These are phyloP conservation scores for Gracilaria vermiculophylla DNA, from an alignment of 23 red algal species.

Conservation along the genomic window DNA sequence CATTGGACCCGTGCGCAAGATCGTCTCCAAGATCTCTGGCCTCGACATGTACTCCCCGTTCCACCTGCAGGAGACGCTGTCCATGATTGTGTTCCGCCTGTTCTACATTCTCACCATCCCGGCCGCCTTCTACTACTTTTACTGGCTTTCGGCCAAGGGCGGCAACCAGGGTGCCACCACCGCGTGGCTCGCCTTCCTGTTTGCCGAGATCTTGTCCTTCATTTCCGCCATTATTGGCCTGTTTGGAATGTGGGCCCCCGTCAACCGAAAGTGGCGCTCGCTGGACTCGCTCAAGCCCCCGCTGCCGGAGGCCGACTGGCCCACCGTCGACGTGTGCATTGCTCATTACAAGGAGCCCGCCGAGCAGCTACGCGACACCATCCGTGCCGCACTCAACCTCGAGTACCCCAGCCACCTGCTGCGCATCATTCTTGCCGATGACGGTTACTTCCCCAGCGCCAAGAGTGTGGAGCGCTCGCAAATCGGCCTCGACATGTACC, in stretches of 20 bases:
- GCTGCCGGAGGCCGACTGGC: constrained; percentile 71
- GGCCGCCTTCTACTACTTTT: constrained; percentile 72
- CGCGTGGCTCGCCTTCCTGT: constrained; percentile 51
- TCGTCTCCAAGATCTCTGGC: constrained; percentile 66
- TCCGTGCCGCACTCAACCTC: constrained; percentile 51
- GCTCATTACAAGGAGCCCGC: constrained; percentile 69
- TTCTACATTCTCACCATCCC: constrained; percentile 73
- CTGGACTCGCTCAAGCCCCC: constrained; percentile 73
- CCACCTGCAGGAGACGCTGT: constrained; percentile 34
- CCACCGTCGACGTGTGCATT: constrained; percentile 64
- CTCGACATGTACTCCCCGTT: constrained; percentile 75
- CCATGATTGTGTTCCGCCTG: constrained; percentile 74
- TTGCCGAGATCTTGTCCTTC: constrained; percentile 64
- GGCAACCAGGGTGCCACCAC: constrained; percentile 38
- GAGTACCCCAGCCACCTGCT: constrained; percentile 75
- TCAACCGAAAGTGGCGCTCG: constrained; percentile 64
- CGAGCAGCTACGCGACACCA: constrained; percentile 61
- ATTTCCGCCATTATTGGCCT: constrained; percentile 68
- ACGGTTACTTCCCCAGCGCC: constrained; percentile 65
- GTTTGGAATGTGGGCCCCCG: constrained; percentile 73
- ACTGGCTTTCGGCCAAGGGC: constrained; percentile 64
- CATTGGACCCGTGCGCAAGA: constrained; percentile 39
- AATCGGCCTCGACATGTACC: constrained; percentile 70
- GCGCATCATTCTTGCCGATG: constrained; percentile 73
- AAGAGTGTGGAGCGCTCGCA: constrained; percentile 62